A percentile compares a stretch with the other conserved stretches of the same genome.
Evolutionary conservation across 306 rosid species (phyloP).

Genomic region (Rosa multiflora): DNA sequence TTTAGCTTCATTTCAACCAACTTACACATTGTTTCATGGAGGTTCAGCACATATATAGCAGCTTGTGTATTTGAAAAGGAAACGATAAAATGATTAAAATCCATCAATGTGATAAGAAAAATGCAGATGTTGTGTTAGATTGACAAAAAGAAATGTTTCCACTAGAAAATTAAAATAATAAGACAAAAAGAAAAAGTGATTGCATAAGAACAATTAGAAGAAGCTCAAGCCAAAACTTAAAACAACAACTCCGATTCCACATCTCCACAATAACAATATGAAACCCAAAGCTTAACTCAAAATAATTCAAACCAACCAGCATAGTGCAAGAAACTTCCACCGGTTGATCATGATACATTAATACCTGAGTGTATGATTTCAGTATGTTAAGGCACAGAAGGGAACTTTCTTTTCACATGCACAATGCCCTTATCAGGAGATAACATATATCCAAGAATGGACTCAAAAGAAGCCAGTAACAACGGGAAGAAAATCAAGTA

Average conservation of each 20-base stretch:
- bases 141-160: background rate
- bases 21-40: background rate
- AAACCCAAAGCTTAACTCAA: background rate
- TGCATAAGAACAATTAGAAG: background rate
- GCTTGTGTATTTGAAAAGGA: background rate
- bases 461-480: background rate
- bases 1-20: background rate
- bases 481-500: conserved; percentile 9
- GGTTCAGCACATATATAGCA: background rate
- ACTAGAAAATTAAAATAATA: background rate
- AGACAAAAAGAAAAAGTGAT: background rate
- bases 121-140: background rate
- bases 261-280: background rate
- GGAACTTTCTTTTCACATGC: background rate
- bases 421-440: background rate
- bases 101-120: background rate
- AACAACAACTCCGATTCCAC: background rate
- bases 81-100: background rate
- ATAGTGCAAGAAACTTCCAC: background rate
- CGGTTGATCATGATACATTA: background rate
- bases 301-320: background rate
- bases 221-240: background rate
- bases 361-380: background rate
- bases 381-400: background rate
- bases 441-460: background rate